These are phyloP conservation scores for Zoysia matrella DNA, from an alignment of 202 grass and related monocot species.

Conservation along the genomic window DNA sequence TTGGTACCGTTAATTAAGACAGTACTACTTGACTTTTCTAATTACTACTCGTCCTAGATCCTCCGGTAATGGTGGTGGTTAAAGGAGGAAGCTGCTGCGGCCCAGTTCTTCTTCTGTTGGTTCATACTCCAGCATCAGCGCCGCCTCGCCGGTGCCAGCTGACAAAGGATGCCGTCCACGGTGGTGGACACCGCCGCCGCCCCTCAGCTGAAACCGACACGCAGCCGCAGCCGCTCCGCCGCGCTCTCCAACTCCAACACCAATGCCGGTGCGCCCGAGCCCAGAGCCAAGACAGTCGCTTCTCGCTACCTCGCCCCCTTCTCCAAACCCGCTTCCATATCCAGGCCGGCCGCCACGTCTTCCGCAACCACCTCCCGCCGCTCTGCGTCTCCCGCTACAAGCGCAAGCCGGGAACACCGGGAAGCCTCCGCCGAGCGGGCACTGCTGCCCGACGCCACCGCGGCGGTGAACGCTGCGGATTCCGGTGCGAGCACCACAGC, in stretches of 20 bases:
- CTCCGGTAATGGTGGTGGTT: no score
- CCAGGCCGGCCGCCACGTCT: conserved; percentile 19
- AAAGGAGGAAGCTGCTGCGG: no score
- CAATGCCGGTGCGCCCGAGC: not conserved
- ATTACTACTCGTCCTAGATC: no score
- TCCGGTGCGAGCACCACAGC: conserved; percentile 15
- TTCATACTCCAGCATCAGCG: no score
- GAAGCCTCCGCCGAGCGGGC: conserved; percentile 22
- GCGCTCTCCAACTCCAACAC: not conserved
- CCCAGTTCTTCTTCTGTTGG: no score
- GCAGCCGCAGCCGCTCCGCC: not conserved
- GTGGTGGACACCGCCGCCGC: conserved; percentile 1
- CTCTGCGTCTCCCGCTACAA: conserved; percentile 4
- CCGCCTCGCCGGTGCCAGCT: no score
- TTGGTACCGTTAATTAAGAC: no score
- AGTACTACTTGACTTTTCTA: no score
- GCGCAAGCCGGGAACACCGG: not conserved
- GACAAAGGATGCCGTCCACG: not conserved
- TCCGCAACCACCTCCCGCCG: not conserved
- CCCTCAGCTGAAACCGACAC: not conserved
- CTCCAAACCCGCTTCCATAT: conserved; percentile 21
- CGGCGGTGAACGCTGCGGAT: not conserved
- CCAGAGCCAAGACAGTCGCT: conserved; percentile 38
- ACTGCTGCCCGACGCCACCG: not conserved
- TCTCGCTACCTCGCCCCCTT: conserved; percentile 37